Conservation (phyloP, 768 basidiomycete genomes). For the Leccinum incarnatum region DNA sequence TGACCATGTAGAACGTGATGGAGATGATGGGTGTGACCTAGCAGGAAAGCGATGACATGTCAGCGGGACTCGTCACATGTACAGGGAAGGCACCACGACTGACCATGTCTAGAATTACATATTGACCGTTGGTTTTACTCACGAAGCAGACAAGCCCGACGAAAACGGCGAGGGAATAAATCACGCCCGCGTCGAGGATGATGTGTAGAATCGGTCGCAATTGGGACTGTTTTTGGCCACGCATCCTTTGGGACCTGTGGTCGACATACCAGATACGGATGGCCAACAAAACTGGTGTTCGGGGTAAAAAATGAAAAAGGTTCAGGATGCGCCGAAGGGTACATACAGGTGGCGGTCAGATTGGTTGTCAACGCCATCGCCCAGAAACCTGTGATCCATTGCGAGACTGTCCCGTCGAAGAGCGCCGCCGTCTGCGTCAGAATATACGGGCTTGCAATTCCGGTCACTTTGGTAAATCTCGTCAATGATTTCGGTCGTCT, state of each 20-base stretch:
- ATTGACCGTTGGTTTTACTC: not conserved
- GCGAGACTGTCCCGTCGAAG: not conserved
- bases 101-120: too few relatives aligned
- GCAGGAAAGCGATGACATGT: not conserved
- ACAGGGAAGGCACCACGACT: not conserved
- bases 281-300: not conserved
- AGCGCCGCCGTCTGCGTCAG: slow-evolving; percentile 1
- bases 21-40: slow-evolving; percentile 6
- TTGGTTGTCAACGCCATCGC: not conserved
- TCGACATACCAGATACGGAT: not conserved
- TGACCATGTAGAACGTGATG: slow-evolving; percentile 4
- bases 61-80: not conserved
- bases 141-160: not conserved
- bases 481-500: not conserved
- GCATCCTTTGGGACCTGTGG: not conserved
- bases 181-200: slow-evolving; percentile 3
- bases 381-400: slow-evolving; percentile 2
- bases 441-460: slow-evolving; percentile 13
- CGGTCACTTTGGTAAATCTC: slow-evolving; percentile 7
- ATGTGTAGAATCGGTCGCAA: not conserved
- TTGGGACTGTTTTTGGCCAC: not conserved
- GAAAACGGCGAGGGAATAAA: not conserved
- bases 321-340: not conserved
- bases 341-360: not conserved
- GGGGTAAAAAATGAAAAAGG: not conserved